A percentile compares a stretch with the other conserved stretches of the same genome.
phyloP scores from a whole-genome alignment of 1,284 basidiomycete genomes.

The Papiliotrema laurentii region DNA sequence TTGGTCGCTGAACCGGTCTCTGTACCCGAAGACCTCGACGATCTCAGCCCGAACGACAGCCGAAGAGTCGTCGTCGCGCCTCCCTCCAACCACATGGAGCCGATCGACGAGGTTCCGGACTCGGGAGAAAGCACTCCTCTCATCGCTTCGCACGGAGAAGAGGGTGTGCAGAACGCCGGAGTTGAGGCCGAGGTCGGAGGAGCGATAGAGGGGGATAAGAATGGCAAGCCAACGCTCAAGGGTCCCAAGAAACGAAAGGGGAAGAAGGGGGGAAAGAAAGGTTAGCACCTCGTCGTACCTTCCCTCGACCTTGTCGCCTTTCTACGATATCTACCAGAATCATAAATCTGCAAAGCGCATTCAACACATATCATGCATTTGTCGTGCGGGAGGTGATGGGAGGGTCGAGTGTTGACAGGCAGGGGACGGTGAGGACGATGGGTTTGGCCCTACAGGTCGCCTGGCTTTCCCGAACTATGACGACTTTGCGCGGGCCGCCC shows the following conservation, averaged over 20 bases:
- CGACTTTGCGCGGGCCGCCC: not conserved
- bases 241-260: slow-evolving; percentile 2
- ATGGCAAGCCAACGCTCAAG: not conserved
- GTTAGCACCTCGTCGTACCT: not conserved
- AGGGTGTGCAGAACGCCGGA: slow-evolving; percentile 4
- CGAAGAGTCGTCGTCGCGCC: not conserved
- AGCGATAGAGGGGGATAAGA: not conserved
- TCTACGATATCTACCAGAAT: not conserved
- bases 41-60: not conserved
- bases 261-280: slow-evolving; percentile 4
- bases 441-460: not conserved
- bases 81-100: not conserved
- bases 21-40: slow-evolving; percentile 7
- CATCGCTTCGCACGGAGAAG: not conserved
- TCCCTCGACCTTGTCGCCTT: not conserved
- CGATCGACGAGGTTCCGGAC: slow-evolving; percentile 5
- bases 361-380: not conserved
- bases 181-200: slow-evolving; percentile 6
- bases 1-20: slow-evolving; percentile 30
- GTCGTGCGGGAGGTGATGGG: not conserved
- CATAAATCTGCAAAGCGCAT: not conserved
- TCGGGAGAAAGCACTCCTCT: not conserved
- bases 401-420: not conserved
- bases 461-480: slow-evolving; percentile 1
- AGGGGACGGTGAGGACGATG: not conserved